These are phyloP conservation scores for Hibiscus trionum DNA, from an alignment of 345 rosid species.

Conservation along the genomic window DNA sequence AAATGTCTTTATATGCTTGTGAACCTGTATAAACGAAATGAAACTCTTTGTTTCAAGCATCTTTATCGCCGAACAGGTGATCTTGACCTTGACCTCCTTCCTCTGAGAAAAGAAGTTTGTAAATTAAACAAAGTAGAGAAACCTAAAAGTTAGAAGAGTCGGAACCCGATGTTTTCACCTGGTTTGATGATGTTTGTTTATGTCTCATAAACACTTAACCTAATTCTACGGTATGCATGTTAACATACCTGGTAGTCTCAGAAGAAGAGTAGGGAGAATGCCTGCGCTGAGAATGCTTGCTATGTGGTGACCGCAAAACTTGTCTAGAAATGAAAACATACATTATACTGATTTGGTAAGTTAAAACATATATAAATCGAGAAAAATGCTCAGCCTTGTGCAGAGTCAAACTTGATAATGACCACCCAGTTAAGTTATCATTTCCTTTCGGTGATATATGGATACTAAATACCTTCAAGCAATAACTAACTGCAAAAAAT, in stretches of 20 bases:
- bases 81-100: constrained; percentile 69
- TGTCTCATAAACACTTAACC: constrained; percentile 35
- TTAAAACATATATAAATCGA: constrained; percentile 23
- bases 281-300: constrained; percentile 99
- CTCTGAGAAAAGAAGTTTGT: constrained; percentile 33
- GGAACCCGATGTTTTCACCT: constrained; percentile 47
- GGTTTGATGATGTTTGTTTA: constrained; percentile 24
- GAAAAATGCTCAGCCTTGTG: constrained; percentile 31
- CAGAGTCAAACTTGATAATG: constrained; percentile 19
- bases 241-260: constrained; percentile 68
- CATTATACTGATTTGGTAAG: constrained; percentile 66
- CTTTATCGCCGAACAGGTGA: constrained; percentile 60
- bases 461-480: constrained; percentile 6
- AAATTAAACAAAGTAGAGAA: constrained; percentile 1
- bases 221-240: constrained; percentile 23
- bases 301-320: constrained; percentile 96
- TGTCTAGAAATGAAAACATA: constrained; percentile 80
- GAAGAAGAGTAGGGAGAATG: constrained; percentile 93
- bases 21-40: constrained; percentile 2
- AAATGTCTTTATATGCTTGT: background rate
- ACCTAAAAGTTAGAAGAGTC: constrained; percentile 6
- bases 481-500: background rate
- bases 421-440: constrained; percentile 6
- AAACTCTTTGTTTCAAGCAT: constrained; percentile 13
- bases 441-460: constrained; percentile 13